A percentile compares a stretch with the other conserved stretches of the same genome.
phyloP scores from a whole-genome alignment of 495 filamentous ascomycete species.

The Neurospora sp. region DNA sequence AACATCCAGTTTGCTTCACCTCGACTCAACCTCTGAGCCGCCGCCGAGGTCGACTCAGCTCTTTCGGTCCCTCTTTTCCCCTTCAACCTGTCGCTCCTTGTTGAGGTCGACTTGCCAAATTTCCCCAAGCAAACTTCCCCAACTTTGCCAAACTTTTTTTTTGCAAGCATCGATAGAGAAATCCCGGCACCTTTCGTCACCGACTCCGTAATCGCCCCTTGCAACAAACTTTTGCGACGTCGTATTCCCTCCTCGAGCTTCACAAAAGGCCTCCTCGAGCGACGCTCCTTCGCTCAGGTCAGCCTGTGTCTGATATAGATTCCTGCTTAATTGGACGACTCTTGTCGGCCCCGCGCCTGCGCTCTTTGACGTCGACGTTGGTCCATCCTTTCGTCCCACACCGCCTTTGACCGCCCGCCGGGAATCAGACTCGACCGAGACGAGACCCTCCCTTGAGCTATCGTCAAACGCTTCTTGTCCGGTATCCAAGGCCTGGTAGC shows the following conservation, averaged over 20 bases:
- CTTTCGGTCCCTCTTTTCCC: not conserved
- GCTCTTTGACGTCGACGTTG: slow-evolving; percentile 2
- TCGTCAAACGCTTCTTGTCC: slow-evolving; percentile 2
- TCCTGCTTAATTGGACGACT: slow-evolving; percentile 12
- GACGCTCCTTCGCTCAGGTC: slow-evolving; percentile 11
- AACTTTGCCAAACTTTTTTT: not conserved
- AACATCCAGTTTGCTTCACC: not conserved
- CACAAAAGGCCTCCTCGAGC: slow-evolving; percentile 6
- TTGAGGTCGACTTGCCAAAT: not conserved
- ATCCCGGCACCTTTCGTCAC: not conserved
- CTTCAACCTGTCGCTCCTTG: not conserved
- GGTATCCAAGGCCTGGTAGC: slow-evolving; percentile 4
- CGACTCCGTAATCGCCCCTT: not conserved
- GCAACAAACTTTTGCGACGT: slow-evolving; percentile 4
- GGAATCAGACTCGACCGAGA: not conserved
- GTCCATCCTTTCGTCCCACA: slow-evolving; percentile 1
- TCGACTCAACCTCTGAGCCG: not conserved
- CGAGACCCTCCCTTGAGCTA: slow-evolving; percentile 1
- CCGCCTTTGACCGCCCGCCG: slow-evolving; percentile 1
- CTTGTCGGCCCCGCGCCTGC: not conserved
- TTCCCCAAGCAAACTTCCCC: not conserved
- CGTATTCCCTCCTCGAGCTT: not conserved
- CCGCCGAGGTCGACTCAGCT: not conserved
- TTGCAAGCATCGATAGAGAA: not conserved
- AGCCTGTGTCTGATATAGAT: not conserved